Conservation (phyloP, 768 basidiomycete genomes). For the Lyophyllum atratum region DNA sequence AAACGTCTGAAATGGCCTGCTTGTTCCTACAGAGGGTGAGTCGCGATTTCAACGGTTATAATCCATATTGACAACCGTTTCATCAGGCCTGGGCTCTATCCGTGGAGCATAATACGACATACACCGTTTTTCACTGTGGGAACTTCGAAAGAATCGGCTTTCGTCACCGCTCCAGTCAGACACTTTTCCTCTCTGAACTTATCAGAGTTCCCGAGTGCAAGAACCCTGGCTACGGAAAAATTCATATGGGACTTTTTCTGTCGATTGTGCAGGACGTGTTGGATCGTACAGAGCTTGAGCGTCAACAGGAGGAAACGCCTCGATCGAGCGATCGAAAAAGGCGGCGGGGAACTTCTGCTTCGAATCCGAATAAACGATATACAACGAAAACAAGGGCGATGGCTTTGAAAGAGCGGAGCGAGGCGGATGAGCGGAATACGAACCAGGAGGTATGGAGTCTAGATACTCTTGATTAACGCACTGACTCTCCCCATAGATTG, state of each 20-base stretch:
- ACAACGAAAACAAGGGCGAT: slow-evolving; percentile 12
- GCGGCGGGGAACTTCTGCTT: not conserved
- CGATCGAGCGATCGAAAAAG: not conserved
- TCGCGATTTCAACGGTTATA: not conserved
- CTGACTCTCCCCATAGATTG: not conserved
- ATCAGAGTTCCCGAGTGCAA: slow-evolving; percentile 11
- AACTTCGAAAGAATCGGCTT: slow-evolving; percentile 17
- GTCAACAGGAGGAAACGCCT: not conserved
- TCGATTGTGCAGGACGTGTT: slow-evolving; percentile 19
- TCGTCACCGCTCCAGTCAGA: slow-evolving; percentile 20
- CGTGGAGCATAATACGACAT: slow-evolving; percentile 14
- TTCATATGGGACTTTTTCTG: slow-evolving; percentile 20
- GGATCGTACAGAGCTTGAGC: slow-evolving; percentile 1
- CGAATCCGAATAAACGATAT: not conserved
- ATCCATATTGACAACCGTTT: not conserved
- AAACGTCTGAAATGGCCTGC: not conserved
- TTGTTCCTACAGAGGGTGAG: not conserved
- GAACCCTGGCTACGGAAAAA: slow-evolving; percentile 12
- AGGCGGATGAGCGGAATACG: not conserved
- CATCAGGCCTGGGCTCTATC: slow-evolving; percentile 16
- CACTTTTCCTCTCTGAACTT: slow-evolving; percentile 19
- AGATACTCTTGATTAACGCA: not conserved
- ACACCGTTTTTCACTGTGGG: slow-evolving; percentile 21
- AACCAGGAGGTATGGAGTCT: slow-evolving; percentile 1
- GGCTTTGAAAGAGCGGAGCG: not conserved